Evolutionary conservation across 805 yeast genomes (phyloP), one percentile per base, ranked within the genome.

Genomic region (Pichia occidentalis): DNA sequence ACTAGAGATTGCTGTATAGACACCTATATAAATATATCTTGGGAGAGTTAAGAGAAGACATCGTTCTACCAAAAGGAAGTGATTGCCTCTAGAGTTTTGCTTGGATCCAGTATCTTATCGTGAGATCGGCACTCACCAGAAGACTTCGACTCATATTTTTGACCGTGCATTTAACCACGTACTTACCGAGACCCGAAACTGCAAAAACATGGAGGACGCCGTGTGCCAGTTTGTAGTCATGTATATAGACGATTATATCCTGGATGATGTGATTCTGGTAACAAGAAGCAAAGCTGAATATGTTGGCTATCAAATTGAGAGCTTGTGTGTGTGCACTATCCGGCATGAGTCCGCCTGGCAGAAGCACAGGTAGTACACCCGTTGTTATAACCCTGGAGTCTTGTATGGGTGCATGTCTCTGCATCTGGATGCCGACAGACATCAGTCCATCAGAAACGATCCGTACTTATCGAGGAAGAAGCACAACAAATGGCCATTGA

Each of bases 11-110:
- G 5, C 21, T 12, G 16, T 21, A 24, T 12, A 25, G 12, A 13
- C 7, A n/a, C 12, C n/a, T 13, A 14, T 29, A 24, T 38, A 24
- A 8, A 21, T 17, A 21, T 29, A 10, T 17, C n/a, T n/a, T n/a
- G n/a, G n/a, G n/a, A n/a, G n/a, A n/a, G n/a, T n/a, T n/a, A n/a
- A n/a, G n/a, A n/a, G n/a, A n/a, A n/a, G n/a, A n/a, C n/a, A n/a
- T n/a, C n/a, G n/a, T n/a, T n/a, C n/a, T n/a, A n/a, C n/a, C n/a
- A n/a, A n/a, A n/a, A n/a, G n/a, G n/a, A n/a, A n/a, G 20, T 19
- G 7, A 14, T 19, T 3, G 17, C 17, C 7, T 24, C 47, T 62
- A 36, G 42, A 52, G 29, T 57, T 44, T 39, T 25, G 45, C 19
- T 25, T 19, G 19, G 17, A 29, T n/a, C 16, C 14, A 28, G 5